A percentile compares a stretch with the other conserved stretches of the same genome.
Conservation (phyloP, 768 basidiomycete species). For the Trametes cinnabarina region DNA sequence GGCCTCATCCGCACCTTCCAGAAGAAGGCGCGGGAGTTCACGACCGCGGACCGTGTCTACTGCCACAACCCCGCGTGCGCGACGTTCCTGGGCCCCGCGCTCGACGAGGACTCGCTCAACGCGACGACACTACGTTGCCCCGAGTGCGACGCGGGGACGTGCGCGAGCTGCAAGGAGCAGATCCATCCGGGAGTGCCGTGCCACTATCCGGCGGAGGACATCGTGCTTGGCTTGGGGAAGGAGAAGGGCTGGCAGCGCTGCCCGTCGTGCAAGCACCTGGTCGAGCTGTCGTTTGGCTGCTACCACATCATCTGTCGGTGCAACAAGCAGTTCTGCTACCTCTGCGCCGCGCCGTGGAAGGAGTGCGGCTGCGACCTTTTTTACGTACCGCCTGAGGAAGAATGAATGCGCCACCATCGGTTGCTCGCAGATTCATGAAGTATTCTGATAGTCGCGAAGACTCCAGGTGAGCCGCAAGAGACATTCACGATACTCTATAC, state of each 20-base stretch:
- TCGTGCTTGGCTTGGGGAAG: conserved; percentile 19
- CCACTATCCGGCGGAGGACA: conserved; percentile 25
- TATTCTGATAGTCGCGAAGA: too few relatives aligned
- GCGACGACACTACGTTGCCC: background rate
- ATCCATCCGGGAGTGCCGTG: conserved; percentile 12
- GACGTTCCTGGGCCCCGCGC: conserved; percentile 23
- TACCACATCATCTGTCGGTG: conserved; percentile 29
- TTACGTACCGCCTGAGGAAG: conserved; percentile 8
- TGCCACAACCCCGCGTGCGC: conserved; percentile 23
- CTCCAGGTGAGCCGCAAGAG: too few relatives aligned
- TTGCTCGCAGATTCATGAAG: too few relatives aligned
- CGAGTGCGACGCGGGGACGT: conserved; percentile 18
- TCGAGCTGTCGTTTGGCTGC: conserved; percentile 25
- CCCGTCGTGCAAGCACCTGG: conserved; percentile 24
- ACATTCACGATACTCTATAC: too few relatives aligned
- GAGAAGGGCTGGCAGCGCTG: conserved; percentile 27
- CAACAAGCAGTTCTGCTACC: conserved; percentile 30
- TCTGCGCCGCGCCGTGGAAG: conserved; percentile 29
- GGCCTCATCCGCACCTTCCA: conserved; percentile 9
- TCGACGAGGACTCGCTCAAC: background rate
- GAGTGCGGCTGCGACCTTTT: conserved; percentile 21
- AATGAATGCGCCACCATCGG: background rate
- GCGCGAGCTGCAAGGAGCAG: conserved; percentile 15
- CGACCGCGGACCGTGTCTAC: conserved; percentile 24
- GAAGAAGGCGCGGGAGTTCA: conserved; percentile 22